Evolutionary conservation across 345 rosid species (phyloP).

Genomic region (Erucastrum elatum): DNA sequence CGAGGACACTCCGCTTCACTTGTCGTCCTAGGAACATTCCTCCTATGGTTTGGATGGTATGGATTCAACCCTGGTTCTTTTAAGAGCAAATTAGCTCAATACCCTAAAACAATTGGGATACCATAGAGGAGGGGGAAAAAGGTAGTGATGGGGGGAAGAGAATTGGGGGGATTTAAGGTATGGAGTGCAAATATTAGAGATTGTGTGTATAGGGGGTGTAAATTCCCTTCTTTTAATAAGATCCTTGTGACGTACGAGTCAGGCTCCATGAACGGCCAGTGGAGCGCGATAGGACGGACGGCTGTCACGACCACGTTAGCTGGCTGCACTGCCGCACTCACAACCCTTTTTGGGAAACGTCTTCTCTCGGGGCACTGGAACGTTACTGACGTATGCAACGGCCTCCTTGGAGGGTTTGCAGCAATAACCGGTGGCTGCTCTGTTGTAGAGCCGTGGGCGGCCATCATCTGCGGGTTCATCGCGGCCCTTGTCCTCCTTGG

Average conservation of each 20-base stretch:
- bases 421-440: conserved; percentile 83
- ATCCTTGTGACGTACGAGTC: conserved; percentile 44
- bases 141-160: too few species aligned
- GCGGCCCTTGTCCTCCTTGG: conserved; percentile 66
- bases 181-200: too few species aligned
- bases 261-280: conserved; percentile 60
- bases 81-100: too few species aligned
- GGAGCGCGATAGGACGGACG: conserved; percentile 80
- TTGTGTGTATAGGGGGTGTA: too few species aligned
- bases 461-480: conserved; percentile 68
- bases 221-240: conserved; percentile 47
- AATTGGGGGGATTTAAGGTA: too few species aligned
- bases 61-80: conserved; percentile 81
- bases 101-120: too few species aligned
- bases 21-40: conserved; percentile 41
- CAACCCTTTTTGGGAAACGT: conserved; percentile 70
- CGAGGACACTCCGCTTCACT: conserved; percentile 42
- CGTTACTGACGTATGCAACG: conserved; percentile 73
- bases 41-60: conserved; percentile 57
- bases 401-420: conserved; percentile 79
- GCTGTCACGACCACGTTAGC: conserved; percentile 81
- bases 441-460: conserved; percentile 88
- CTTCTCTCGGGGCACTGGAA: conserved; percentile 75
- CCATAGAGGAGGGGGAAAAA: too few species aligned
- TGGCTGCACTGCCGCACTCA: conserved; percentile 76